phyloP scores from a whole-genome alignment of 2,329 filamentous ascomycete species.

The Neoarthrinium moseri region DNA sequence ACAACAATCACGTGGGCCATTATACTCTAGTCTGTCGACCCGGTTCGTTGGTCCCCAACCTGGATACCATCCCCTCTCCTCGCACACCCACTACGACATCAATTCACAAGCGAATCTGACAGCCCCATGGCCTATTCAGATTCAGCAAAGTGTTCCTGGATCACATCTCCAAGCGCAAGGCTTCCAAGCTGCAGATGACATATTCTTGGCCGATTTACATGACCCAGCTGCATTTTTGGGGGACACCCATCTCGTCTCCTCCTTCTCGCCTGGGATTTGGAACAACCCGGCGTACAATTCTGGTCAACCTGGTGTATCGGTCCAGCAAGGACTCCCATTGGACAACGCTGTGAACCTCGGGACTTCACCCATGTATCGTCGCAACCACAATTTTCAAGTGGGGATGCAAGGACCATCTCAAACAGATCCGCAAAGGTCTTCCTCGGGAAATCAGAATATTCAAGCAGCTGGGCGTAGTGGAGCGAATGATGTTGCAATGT shows the following conservation, averaged over 20 bases:
- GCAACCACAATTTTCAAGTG: background rate
- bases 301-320: background rate
- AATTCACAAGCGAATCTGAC: background rate
- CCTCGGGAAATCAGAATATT: background rate
- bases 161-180: background rate
- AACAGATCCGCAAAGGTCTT: background rate
- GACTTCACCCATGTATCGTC: background rate
- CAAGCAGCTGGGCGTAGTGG: background rate
- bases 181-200: background rate
- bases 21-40: background rate
- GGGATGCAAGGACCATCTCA: background rate
- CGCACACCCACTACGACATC: background rate
- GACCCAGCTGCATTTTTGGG: background rate
- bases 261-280: background rate
- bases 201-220: background rate
- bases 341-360: too few species aligned
- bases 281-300: background rate
- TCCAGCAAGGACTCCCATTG: background rate
- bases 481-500: background rate
- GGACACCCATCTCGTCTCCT: background rate
- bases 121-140: background rate
- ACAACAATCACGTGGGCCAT: background rate
- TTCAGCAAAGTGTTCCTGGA: background rate
- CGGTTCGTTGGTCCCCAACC: background rate
- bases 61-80: background rate